These are phyloP conservation scores for Hypoxylon lienhwacheense DNA, from an alignment of 495 filamentous ascomycete genomes.

Conservation along the genomic window DNA sequence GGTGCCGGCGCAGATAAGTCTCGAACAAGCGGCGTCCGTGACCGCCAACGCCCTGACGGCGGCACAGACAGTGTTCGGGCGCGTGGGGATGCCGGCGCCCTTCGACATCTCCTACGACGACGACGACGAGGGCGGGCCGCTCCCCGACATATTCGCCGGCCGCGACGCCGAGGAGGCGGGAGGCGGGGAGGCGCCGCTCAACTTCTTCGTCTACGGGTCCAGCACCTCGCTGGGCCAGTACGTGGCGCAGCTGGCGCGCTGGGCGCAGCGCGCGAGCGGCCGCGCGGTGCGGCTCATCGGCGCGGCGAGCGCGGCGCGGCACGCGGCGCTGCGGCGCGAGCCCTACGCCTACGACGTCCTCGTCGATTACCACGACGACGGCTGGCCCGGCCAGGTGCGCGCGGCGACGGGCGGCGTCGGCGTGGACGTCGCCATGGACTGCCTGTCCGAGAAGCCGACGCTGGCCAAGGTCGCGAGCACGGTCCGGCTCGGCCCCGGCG, in stretches of 20 bases:
- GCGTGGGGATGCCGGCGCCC: slow-evolving; percentile 38
- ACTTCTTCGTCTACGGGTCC: slow-evolving; percentile 46
- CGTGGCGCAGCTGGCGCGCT: slow-evolving; percentile 43
- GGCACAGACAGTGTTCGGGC: slow-evolving; percentile 41
- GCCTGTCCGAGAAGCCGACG: slow-evolving; percentile 45
- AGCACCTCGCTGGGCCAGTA: slow-evolving; percentile 47
- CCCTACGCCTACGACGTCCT: slow-evolving; percentile 52
- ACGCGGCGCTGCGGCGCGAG: slow-evolving; percentile 25
- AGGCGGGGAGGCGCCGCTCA: too few relatives aligned
- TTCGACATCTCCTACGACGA: slow-evolving; percentile 23
- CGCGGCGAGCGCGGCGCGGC: slow-evolving; percentile 36
- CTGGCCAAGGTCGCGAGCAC: slow-evolving; percentile 22
- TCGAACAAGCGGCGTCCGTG: slow-evolving; percentile 40
- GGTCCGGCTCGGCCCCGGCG: neutral
- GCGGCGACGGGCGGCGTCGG: slow-evolving; percentile 31
- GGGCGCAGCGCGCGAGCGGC: slow-evolving; percentile 17
- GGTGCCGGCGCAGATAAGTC: slow-evolving; percentile 35
- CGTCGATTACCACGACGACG: slow-evolving; percentile 58
- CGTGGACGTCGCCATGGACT: slow-evolving; percentile 42
- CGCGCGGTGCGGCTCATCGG: slow-evolving; percentile 39
- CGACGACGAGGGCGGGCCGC: too few relatives aligned
- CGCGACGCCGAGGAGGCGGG: neutral
- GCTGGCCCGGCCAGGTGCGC: slow-evolving; percentile 56
- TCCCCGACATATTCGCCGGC: neutral
- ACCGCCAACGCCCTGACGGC: slow-evolving; percentile 40